phyloP scores from a whole-genome alignment of 1,284 basidiomycete species.

The Schizophyllum amplum region DNA sequence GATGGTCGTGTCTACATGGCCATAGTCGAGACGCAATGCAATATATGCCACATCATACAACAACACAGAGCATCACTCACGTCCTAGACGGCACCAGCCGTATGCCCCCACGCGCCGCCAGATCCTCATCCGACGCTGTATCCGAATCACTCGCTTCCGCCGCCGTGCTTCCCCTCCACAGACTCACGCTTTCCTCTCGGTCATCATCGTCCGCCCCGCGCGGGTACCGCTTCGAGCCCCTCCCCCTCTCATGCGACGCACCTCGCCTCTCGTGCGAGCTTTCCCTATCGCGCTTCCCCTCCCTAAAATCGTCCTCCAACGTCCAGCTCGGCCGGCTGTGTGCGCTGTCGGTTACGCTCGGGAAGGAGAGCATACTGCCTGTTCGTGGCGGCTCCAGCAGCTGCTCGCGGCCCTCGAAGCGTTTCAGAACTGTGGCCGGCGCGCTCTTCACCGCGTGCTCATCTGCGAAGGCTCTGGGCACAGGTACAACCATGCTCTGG shows the following conservation, averaged over 20 bases:
- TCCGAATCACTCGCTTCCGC: conserved; percentile 3
- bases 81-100: conserved; percentile 8
- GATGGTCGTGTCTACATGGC: too few species aligned
- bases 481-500: conserved; percentile 14
- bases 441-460: conserved; percentile 32
- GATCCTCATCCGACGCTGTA: background rate
- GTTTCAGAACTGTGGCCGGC: conserved; percentile 30
- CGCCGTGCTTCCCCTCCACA: conserved; percentile 21
- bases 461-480: conserved; percentile 20
- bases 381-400: conserved; percentile 18
- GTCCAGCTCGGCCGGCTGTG: conserved; percentile 25
- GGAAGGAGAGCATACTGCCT: conserved; percentile 35
- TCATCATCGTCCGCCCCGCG: conserved; percentile 29
- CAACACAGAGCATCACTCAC: too few species aligned
- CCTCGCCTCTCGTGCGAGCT: background rate
- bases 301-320: conserved; percentile 16
- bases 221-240: conserved; percentile 27
- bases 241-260: conserved; percentile 14
- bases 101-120: conserved; percentile 7
- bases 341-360: conserved; percentile 40
- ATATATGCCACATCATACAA: too few species aligned
- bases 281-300: conserved; percentile 11
- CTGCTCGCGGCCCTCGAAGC: conserved; percentile 29
- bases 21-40: too few species aligned
- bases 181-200: conserved; percentile 30